Evolutionary conservation across 2,329 filamentous ascomycete genomes (phyloP), one percentile per base, ranked within the genome.

Genomic region (Acarospora socialis): DNA sequence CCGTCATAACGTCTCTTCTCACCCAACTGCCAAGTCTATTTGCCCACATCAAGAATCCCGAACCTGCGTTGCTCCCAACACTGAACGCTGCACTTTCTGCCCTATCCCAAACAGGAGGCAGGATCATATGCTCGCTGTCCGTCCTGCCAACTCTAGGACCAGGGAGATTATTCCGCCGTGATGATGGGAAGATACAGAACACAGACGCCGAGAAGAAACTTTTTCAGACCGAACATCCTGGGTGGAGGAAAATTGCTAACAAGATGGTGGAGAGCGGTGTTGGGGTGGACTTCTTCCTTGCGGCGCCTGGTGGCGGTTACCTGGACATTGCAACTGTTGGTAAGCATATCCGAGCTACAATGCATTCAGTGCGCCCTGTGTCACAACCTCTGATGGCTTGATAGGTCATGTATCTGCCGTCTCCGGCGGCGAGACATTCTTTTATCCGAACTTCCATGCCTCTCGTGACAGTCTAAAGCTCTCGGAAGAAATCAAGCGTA

Each of bases 371-470:
- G n/a, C n/a, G n/a, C n/a, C n/a, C 1, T 14, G 15, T 6, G 6
- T 7, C 9, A 16, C 5, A 5, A 8, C 4, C 9, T 6, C 23
- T 4, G 1, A 8, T 14, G 16, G n/a, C 19, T 29, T 4, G 19
- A 24, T 39, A 76, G 81, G 86, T 24, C 80, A 93, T 54, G 71
- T 93, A 14, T 73, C 90, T 19, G 75, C 83, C 24, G 76, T 80
- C 18, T 92, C 83, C n/a, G 90, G 90, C 36, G 90, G 90, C 41
- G 90, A 98, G 54, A 81, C 78, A 0, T 98, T 86, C 57, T 94
- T 92, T 59, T 98, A 92, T 52, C 86, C 90, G 27, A 98, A 95
- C 54, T 98, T 93, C 60, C 76, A 93, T 37, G 74, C 79, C 5
- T 81, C 81, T 5, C 73, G 90, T 21, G 90, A 98, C 54, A 74